phyloP scores from a whole-genome alignment of 441 rosid genomes.

The Lepidium campestre region DNA sequence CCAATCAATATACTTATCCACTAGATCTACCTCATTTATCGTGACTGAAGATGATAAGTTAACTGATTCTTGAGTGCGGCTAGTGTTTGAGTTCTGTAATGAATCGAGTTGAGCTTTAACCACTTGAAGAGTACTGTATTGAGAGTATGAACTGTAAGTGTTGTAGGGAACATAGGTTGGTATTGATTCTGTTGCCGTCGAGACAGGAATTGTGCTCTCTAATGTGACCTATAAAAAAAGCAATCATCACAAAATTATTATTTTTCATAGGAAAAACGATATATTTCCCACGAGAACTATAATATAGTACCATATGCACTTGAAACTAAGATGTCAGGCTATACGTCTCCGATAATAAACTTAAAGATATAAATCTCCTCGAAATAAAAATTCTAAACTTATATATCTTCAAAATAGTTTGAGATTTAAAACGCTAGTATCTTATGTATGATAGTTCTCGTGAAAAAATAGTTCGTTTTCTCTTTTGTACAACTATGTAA shows the following conservation, averaged over 20 bases:
- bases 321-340: no score
- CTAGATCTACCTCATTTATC: constrained; percentile 7
- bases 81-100: constrained; percentile 3
- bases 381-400: no score
- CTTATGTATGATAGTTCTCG: no score
- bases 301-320: no score
- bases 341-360: no score
- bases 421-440: no score
- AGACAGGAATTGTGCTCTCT: neutral
- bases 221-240: neutral
- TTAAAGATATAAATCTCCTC: no score
- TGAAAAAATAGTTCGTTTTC: no score
- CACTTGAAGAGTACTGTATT: constrained; percentile 21
- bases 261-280: no score
- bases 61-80: neutral
- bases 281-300: no score
- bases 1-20: constrained; percentile 24
- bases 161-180: neutral
- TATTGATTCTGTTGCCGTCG: neutral
- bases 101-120: neutral
- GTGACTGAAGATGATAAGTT: neutral
- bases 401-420: no score
- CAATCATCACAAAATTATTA: neutral
- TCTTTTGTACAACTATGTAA: neutral
- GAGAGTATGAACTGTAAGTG: constrained; percentile 1